Evolutionary conservation across 208 protist genomes (phyloP), one percentile per base, ranked within the genome.

Genomic region (Naegleria fowleri): DNA sequence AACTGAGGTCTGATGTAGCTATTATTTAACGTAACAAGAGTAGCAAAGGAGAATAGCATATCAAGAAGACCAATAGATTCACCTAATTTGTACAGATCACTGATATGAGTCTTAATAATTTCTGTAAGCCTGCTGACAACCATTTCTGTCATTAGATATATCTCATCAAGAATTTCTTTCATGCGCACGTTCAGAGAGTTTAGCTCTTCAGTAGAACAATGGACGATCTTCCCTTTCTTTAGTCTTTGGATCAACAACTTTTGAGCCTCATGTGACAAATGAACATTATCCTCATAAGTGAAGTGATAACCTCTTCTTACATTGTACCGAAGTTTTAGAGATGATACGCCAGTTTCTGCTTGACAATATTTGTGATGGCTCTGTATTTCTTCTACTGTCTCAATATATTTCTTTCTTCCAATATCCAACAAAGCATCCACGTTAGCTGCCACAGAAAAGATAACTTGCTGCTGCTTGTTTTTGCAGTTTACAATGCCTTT

Each of bases 401-500:
- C 90, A 25, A 43, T 55, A 36, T 55, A 85, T 79, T 79, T 19
- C 76, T 48, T 59, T 83, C 90, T 59, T n/a, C 52, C 33, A 38
- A 91, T 51, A 52, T 91, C 90, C 25, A 91, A 51, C 13, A 91
- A 33, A 25, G 43, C 84, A 85, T 91, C n/a, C 11, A 91, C 52
- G 29, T 19, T 52, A 51, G 76, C 2, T 7, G 59, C 59, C 3
- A 91, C 38, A 29, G 89, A 51, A 83, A 83, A 91, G 5, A 25
- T 25, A 9, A 36, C 25, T 88, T 58, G 55, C 33, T 75, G 52
- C 25, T 76, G 19, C n/a, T 84, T 90, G 76, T 84, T 36, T 86
- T 86, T 84, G 22, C 76, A 76, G 29, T 36, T 58, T 19, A 29
- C 9, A 39, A 84, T 7, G 5, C 29, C 9, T 36, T 29, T 33